Evolutionary conservation across 2,329 filamentous ascomycete genomes (phyloP), one percentile per base, ranked within the genome.

Genomic region (Cyanodermella asteris): DNA sequence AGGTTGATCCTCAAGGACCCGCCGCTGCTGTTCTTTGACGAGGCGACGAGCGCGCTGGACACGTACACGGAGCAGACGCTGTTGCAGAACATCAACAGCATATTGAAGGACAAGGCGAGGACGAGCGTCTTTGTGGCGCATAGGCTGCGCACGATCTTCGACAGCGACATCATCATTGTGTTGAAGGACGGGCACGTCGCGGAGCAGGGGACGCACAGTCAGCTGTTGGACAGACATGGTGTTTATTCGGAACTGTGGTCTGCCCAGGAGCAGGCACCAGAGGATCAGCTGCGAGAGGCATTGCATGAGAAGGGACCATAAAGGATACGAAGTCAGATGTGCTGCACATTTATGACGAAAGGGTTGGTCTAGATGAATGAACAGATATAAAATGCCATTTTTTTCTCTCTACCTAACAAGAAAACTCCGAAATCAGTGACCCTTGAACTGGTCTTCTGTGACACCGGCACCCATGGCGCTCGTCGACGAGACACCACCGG

Each of bases 401-500:
- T n/a, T n/a, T n/a, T n/a, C n/a, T n/a, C n/a, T n/a, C n/a, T n/a
- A n/a, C n/a, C n/a, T n/a, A n/a, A n/a, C n/a, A n/a, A n/a, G n/a
- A n/a, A n/a, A n/a, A n/a, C n/a, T n/a, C n/a, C n/a, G n/a, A n/a
- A n/a, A n/a, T n/a, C n/a, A n/a, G n/a, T n/a, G n/a, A n/a, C n/a
- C n/a, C 41, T 81, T 72, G 51, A 97, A 97, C 55, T 97, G 87
- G 43, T 93, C 82, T 59, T 97, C 87, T 1, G 87, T 97, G 30
- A 97, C 87, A 31, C 87, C 87, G 56, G 81, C 78, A 17, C 84
- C 87, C 87, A 97, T 97, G 12, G 87, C 87, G 31, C 77, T 77
- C 2, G 84, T 94, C 34, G 72, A 81, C 48, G 72, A 82, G 28
- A 94, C 71, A 35, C 87, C 87, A 3, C 87, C 87, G 4, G 72